These are phyloP conservation scores for Paraleonurus japonicus DNA, from an alignment of 257 asterid species.

Conservation along the genomic window DNA sequence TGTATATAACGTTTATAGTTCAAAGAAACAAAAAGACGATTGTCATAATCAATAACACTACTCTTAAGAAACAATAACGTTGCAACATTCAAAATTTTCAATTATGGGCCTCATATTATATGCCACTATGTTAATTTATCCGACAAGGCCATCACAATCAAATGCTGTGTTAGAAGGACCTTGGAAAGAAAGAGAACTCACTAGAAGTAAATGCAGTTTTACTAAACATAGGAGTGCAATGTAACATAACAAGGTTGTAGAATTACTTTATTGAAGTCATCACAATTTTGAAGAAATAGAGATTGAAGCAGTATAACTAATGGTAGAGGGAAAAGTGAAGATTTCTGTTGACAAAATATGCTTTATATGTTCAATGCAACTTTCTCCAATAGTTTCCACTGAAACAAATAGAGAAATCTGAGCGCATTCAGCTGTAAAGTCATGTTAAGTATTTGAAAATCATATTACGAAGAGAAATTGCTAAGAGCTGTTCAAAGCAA, in stretches of 20 bases:
- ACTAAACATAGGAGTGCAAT: conserved; percentile 2
- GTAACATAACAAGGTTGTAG: neutral
- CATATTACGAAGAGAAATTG: neutral
- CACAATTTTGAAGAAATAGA: conserved; percentile 9
- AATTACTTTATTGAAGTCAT: neutral
- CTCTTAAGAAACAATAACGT: neutral
- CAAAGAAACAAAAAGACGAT: neutral
- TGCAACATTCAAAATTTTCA: neutral
- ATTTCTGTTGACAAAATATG: neutral
- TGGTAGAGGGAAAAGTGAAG: neutral
- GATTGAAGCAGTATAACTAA: neutral
- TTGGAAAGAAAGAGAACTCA: neutral
- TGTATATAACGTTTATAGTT: neutral
- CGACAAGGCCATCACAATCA: neutral
- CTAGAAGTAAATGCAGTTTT: conserved; percentile 8
- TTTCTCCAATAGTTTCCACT: neutral
- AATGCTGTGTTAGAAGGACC: neutral
- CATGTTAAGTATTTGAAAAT: neutral
- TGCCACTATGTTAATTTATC: neutral
- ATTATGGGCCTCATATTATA: neutral
- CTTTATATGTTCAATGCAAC: neutral
- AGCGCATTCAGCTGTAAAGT: neutral
- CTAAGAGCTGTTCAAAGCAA: neutral
- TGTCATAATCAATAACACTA: neutral
- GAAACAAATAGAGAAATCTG: neutral